Evolutionary conservation across 768 basidiomycete genomes (phyloP), one percentile per base, ranked within the genome.

Genomic region (Tephrocybe sp.): DNA sequence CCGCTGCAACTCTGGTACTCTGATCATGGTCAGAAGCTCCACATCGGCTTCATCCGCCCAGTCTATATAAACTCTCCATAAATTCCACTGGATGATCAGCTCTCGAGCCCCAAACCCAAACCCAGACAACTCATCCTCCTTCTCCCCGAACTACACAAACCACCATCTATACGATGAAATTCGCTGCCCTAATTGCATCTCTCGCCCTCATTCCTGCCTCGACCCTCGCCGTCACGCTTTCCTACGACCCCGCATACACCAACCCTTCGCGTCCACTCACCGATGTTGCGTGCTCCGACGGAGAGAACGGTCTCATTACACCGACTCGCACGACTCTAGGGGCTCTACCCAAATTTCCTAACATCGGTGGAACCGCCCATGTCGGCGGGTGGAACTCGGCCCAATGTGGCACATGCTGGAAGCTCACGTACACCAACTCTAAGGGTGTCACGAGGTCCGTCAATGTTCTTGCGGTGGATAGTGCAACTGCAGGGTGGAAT

Each of bases 371-470:
- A 1, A 73, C 69, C 1, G 64, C 65, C n/a, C 73, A 67, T 21
- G 65, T 83, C 49, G 57, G 52, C 3, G 70, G 69, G 18, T 82
- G 64, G 63, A 67, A 75, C 59, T 79, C 77, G 2, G 44, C 50
- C 8, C 61, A 68, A 45, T 84, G 81, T 52, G 79, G 78, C 1
- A 68, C 71, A 23, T 83, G 82, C 65, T 84, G 78, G 78, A 31
- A 67, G 51, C 57, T 83, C 56, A 71, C 71, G 11, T 80, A 71
- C 62, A 66, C 66, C 23, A 59, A 57, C 34, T 2, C 31, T 12
- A 27, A 30, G 0, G 64, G 65, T 11, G 49, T 37, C 9, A 56
- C 55, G 11, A 65, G 47, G 39, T 71, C 57, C 45, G 65, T 79
- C 61, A 68, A 69, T 34, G 55, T 81, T 9, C 62, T 75, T 3